Conservation (phyloP, 495 filamentous ascomycete genomes). For the Massariosphaeria phaeospora region DNA sequence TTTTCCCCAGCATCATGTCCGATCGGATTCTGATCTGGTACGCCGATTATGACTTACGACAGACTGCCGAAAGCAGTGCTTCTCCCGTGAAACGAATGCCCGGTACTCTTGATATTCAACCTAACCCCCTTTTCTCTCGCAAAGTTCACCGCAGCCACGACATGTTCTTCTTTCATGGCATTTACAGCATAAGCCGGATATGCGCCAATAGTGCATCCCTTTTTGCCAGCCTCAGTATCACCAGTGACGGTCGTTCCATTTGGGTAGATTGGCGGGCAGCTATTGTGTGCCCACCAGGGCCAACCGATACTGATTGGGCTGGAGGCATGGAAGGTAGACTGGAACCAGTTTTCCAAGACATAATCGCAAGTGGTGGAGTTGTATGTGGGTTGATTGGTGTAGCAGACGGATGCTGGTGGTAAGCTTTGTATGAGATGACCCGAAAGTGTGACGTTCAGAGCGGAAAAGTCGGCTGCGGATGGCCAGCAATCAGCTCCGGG, state of each 20-base stretch:
- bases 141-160: constrained; percentile 58
- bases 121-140: constrained; percentile 55
- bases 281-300: constrained; percentile 29
- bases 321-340: constrained; percentile 25
- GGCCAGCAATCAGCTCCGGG: too few relatives aligned
- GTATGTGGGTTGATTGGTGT: constrained; percentile 17
- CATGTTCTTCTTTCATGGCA: constrained; percentile 50
- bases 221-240: constrained; percentile 15
- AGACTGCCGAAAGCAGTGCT: too few relatives aligned
- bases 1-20: too few relatives aligned
- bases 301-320: constrained; percentile 30
- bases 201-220: constrained; percentile 51
- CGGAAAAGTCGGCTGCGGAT: constrained; percentile 11
- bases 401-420: constrained; percentile 29
- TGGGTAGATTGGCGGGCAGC: constrained; percentile 28
- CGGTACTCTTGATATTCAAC: constrained; percentile 65
- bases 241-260: constrained; percentile 31
- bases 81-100: constrained; percentile 50
- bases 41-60: too few relatives aligned
- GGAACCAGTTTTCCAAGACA: constrained; percentile 29
- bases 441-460: constrained; percentile 21
- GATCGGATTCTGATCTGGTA: too few relatives aligned
- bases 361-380: constrained; percentile 14
- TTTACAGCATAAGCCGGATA: constrained; percentile 59
- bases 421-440: constrained; percentile 19